These are phyloP conservation scores for Cornus controversa DNA, from an alignment of 148 eudicot species.

Conservation along the genomic window DNA sequence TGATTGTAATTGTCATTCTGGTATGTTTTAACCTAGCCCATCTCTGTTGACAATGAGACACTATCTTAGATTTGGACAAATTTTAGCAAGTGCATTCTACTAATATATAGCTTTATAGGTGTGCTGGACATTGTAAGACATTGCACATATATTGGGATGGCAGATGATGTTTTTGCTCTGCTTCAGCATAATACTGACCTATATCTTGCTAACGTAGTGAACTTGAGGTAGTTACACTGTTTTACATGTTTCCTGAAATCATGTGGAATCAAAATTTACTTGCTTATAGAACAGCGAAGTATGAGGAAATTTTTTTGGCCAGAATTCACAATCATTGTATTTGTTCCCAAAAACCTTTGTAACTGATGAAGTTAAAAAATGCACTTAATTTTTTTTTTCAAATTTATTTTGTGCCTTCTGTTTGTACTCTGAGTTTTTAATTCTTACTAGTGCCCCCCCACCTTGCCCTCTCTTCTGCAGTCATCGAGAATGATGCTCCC, in stretches of 20 bases:
- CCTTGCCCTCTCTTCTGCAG: neutral
- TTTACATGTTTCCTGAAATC: neutral
- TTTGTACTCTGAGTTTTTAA: neutral
- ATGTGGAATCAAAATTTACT: neutral
- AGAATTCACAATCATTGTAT: no score
- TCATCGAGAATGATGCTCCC: neutral
- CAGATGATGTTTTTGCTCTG: constrained; percentile 86
- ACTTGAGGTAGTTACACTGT: constrained; percentile 60
- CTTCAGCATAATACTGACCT: constrained; percentile 86
- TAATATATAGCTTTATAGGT: constrained; percentile 39
- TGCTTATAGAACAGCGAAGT: neutral
- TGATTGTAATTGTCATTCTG: constrained; percentile 67
- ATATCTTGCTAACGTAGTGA: constrained; percentile 90
- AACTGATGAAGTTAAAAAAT: neutral
- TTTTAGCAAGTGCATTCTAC: neutral
- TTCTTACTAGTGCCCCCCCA: neutral
- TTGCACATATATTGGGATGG: constrained; percentile 95
- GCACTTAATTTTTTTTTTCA: neutral
- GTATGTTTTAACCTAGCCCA: constrained; percentile 31
- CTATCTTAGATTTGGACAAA: constrained; percentile 1
- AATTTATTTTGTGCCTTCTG: neutral
- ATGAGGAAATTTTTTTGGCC: neutral
- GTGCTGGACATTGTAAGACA: constrained; percentile 75
- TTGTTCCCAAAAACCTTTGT: neutral
- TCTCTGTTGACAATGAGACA: neutral